phyloP scores from a whole-genome alignment of 257 asterid species.

The Lycium barbarum region DNA sequence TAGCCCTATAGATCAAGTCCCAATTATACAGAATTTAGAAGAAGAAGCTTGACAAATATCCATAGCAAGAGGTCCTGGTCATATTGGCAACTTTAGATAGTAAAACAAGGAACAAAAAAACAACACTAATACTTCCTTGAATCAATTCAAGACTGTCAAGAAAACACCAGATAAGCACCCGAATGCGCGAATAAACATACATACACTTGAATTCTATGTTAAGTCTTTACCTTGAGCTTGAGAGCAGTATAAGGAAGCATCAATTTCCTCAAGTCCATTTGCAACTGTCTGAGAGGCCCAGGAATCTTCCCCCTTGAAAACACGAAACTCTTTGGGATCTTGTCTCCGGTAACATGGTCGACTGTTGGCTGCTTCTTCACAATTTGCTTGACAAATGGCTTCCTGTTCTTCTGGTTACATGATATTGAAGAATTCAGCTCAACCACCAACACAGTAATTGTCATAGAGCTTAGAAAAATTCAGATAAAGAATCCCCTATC shows the following conservation, averaged over 20 bases:
- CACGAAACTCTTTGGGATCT: slow-evolving; percentile 86
- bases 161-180: background rate
- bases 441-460: background rate
- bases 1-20: background rate
- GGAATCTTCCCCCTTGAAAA: slow-evolving; percentile 88
- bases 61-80: background rate
- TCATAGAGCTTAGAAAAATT: background rate
- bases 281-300: slow-evolving; percentile 70
- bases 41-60: background rate
- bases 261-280: slow-evolving; percentile 84
- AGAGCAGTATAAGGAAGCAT: slow-evolving; percentile 97
- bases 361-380: slow-evolving; percentile 66
- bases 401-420: slow-evolving; percentile 56
- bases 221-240: slow-evolving; percentile 74
- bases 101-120: background rate
- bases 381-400: slow-evolving; percentile 63
- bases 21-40: background rate
- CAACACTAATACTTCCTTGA: background rate
- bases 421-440: slow-evolving; percentile 16
- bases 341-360: slow-evolving; percentile 90
- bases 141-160: background rate
- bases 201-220: background rate
- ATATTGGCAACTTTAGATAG: background rate
- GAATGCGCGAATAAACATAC: background rate
- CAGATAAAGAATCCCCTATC: background rate